Evolutionary conservation across 1,284 basidiomycete species (phyloP), one percentile per base, ranked within the genome.

Genomic region (Cryptococcus maquisensis): DNA sequence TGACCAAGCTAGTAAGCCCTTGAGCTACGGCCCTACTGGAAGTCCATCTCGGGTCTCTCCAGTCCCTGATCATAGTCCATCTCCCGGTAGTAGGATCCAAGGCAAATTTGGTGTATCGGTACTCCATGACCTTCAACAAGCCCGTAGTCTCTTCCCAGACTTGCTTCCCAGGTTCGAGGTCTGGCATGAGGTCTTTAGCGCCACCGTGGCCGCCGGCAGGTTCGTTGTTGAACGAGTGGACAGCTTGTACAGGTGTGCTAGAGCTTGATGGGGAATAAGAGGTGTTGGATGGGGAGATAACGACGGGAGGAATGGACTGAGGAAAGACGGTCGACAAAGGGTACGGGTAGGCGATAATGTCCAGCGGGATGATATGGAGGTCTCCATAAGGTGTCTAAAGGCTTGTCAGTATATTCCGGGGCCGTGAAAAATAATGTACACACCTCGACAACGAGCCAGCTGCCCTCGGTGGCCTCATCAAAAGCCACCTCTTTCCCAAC

Each of bases 61-160:
- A 99, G 64, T 97, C 87, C 66, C 93, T 85, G 52, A 90, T 80
- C 81, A 92, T 87, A 40, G 78, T 80, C 74, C 97, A 96, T 41
- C 90, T 77, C 3, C 93, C 92, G 1, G 83, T 87, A 48, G 83
- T 82, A 4, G 88, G 87, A 69, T 98, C 90, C 35, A 98, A 78
- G 0, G 87, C 86, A 75, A 95, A 98, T 16, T 90, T 84, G 24
- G 89, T 89, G 72, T 98, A 96, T 18, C 96, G 86, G 74, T 82
- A 82, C 57, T 82, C 81, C 65, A 81, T 75, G 52, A 74, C 58
- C 55, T 83, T 79, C 43, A 94, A 79, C 47, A 79, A 69, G 3
- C 72, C 76, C 62, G 72, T 61, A 23, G 69, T 75, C 61, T 73
- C 72, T 57, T 72, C 73, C 70, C 71, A 75, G 1, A 62, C 64